Percentiles rank a stretch among this genome's conserved stretches.
Evolutionary conservation across 169 alveolate species (phyloP).

Genomic region (Theileria orientalis): DNA sequence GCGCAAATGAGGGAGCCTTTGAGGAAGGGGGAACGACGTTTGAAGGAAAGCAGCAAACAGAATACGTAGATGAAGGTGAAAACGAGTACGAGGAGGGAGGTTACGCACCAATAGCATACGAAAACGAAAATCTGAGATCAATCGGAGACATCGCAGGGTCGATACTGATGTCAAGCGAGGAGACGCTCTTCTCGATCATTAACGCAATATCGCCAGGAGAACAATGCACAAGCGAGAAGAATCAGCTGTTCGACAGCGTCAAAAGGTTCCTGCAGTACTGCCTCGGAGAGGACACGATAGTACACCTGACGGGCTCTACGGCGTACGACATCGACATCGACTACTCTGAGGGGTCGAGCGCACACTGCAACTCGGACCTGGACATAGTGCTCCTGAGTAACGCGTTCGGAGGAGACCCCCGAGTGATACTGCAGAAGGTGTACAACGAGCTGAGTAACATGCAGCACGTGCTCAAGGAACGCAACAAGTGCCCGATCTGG

Average conservation of each 20-base stretch:
- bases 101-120: too few species aligned
- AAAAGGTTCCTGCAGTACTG: constrained; percentile 48
- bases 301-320: constrained; percentile 61
- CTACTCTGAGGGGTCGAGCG: constrained; percentile 26
- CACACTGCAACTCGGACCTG: constrained; percentile 47
- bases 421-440: constrained; percentile 41
- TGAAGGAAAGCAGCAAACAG: neutral
- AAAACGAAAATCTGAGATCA: neutral
- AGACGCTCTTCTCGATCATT: constrained; percentile 18
- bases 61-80: neutral
- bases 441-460: constrained; percentile 25
- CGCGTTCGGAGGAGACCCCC: constrained; percentile 32
- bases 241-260: constrained; percentile 31
- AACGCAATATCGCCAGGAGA: constrained; percentile 42
- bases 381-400: constrained; percentile 43
- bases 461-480: constrained; percentile 28
- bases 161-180: constrained; percentile 41
- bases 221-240: constrained; percentile 38
- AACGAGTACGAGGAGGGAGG: neutral
- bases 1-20: neutral
- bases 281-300: constrained; percentile 58
- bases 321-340: constrained; percentile 63
- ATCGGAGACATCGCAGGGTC: constrained; percentile 43
- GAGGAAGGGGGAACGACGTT: neutral
- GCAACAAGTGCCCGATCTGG: constrained; percentile 38